Evolutionary conservation across 139 green algal genomes (phyloP), one percentile per base, ranked within the genome.

Genomic region (Chlamydomonas urium): DNA sequence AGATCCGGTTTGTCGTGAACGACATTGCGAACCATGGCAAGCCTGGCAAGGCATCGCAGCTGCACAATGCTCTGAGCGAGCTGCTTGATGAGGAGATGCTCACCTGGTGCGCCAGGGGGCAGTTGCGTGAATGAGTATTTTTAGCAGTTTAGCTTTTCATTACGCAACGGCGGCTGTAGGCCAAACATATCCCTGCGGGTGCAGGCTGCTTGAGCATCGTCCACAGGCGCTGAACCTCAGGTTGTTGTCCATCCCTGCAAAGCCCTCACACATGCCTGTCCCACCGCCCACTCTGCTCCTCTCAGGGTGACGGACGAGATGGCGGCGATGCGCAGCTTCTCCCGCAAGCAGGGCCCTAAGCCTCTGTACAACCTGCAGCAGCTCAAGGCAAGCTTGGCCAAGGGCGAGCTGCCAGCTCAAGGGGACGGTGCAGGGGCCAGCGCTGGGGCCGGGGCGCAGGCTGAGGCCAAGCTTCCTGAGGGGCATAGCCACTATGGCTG

Each of bases 271-370:
- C n/a, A n/a, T n/a, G n/a, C n/a, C n/a, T n/a, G n/a, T n/a, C n/a
- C n/a, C n/a, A n/a, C n/a, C n/a, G n/a, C n/a, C n/a, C n/a, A n/a
- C n/a, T n/a, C n/a, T n/a, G n/a, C n/a, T n/a, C n/a, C n/a, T n/a
- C 42, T 50, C 42, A 63, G 60, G 60, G 60, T 67, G 31, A 21
- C 42, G 26, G 23, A 38, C 17, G 60, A 67, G 33, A 67, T 67
- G 60, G 29, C n/a, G 23, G 60, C 60, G 10, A 45, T 67, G 60
- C 31, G 60, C 32, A 45, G 19, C 14, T 67, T 33, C 60, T 8
- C 4, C 10, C 6, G 42, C 19, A 67, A 67, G 32, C 32, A 45
- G 42, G 60, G 31, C 6, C 60, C 60, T 21, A 14, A 26, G 6
- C 53, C 53, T 38, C 17, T 21, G n/a, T 42, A 67, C 33, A 26